Evolutionary conservation across 2,329 filamentous ascomycete species (phyloP).

Genomic region (Gnomoniopsis smithogilvyi): DNA sequence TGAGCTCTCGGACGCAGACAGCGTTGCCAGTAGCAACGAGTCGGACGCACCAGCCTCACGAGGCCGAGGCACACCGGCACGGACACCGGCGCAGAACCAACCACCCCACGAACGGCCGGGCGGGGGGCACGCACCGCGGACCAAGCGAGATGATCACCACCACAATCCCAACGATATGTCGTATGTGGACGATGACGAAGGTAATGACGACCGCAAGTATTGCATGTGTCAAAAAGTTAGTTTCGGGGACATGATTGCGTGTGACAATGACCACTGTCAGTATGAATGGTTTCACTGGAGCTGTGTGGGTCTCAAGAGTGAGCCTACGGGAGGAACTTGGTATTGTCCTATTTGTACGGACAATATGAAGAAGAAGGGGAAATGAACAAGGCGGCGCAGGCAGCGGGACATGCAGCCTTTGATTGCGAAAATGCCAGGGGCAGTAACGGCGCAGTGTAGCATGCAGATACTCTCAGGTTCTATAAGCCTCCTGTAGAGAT

Average conservation of each 20-base stretch:
- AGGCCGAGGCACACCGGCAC: slow-evolving; percentile 36
- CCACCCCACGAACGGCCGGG: background rate
- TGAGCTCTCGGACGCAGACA: slow-evolving; percentile 62
- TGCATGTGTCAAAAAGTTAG: slow-evolving; percentile 81
- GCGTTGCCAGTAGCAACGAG: slow-evolving; percentile 47
- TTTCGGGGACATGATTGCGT: slow-evolving; percentile 86
- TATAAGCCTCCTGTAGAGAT: too few species aligned
- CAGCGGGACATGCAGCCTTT: background rate
- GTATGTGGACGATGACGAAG: slow-evolving; percentile 64
- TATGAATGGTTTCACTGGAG: slow-evolving; percentile 89
- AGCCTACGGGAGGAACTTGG: slow-evolving; percentile 60
- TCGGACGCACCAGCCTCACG: slow-evolving; percentile 37
- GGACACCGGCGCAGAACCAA: background rate
- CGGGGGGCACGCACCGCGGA: slow-evolving; percentile 24
- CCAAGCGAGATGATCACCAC: slow-evolving; percentile 18
- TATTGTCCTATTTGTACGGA: slow-evolving; percentile 62
- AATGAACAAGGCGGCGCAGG: slow-evolving; percentile 9
- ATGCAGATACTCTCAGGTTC: background rate
- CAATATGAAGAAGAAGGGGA: slow-evolving; percentile 42
- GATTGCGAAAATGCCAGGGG: background rate
- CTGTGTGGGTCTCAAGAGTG: slow-evolving; percentile 65
- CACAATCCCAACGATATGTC: slow-evolving; percentile 51
- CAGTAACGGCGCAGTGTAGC: background rate
- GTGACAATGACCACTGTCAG: slow-evolving; percentile 77
- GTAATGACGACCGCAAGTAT: slow-evolving; percentile 76